Base-by-base conservation (phyloP, 805 yeast genomes). In the Millerago galiae region DNA sequence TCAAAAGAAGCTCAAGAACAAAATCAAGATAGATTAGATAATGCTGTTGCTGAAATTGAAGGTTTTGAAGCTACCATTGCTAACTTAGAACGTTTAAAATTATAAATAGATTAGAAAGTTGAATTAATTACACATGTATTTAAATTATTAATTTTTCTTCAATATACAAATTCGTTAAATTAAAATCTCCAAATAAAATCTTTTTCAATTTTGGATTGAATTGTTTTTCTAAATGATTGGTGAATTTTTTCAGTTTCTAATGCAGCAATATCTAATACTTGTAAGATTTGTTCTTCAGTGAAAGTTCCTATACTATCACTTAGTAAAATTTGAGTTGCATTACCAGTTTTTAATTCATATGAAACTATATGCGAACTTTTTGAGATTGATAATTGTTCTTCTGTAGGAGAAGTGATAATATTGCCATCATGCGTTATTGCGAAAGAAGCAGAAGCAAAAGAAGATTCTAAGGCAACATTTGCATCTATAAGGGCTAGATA, bases 41-140 rank as follows among this genome's bases (percentile, higher is more conserved):
- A 78, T 55, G 73, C 77, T 46, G 61, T 67, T 49, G 96, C 98
- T 36, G 99, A 91, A 65, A 83, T 90, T 50, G 93, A 86, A 58
- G 95, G 96, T 53, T 75, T 87, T 56, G 81, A 86, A 59, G 82
- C 87, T 43, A 89, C 96, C 45, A 84, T 93, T 61, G 77, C 75
- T 30, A 84, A 87, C 61, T 80, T 91, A 63, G 86, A 89, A 67
- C 81, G 79, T 60, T 75, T 89, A 62, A 84, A 83, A 68, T 63
- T 79, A 54, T 76, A 55, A 44, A 28, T 34, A 21, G 24, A 14
- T 7, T 24, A n/a, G 13, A 12, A 11, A 8, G 24, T 2, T 26
- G n/a, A 12, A 10, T 11, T 11, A 16, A 14, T 27, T 26, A 16
- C 15, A 35, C 37, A 35, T 35, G 8, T 14, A 15, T n/a, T 7